These are phyloP conservation scores for Eimeria acervulina DNA, from an alignment of 169 alveolate genomes.

Conservation along the genomic window DNA sequence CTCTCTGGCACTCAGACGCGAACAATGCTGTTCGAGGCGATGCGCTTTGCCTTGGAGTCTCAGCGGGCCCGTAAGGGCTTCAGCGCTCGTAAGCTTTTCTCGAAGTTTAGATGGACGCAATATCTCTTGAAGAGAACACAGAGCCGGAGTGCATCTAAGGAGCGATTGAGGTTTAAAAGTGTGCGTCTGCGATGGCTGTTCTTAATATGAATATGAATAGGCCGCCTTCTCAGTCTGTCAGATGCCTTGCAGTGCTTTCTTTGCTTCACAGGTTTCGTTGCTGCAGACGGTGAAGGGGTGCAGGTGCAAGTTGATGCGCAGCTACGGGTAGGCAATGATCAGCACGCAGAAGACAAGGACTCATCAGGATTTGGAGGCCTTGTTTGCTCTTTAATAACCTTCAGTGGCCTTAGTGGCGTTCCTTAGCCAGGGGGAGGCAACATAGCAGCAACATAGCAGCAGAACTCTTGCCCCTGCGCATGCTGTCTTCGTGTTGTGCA, in stretches of 20 bases:
- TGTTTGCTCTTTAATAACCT: background rate
- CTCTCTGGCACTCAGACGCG: background rate
- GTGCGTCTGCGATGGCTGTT: background rate
- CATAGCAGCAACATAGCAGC: background rate
- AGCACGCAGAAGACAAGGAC: background rate
- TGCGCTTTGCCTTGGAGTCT: background rate
- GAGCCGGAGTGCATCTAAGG: background rate
- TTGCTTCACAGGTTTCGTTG: background rate
- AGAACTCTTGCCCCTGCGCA: background rate
- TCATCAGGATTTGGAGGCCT: background rate
- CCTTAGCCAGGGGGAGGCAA: too few species aligned
- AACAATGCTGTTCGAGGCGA: background rate
- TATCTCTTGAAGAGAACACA: background rate
- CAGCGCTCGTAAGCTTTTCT: background rate
- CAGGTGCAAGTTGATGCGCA: constrained; percentile 14
- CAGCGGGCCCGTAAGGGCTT: background rate
- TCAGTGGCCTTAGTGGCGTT: background rate
- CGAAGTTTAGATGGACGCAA: background rate
- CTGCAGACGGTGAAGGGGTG: background rate
- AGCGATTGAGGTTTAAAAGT: background rate
- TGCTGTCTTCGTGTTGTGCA: background rate
- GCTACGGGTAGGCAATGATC: background rate
- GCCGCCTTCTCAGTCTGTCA: background rate
- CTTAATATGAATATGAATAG: background rate
- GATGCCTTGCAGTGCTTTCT: background rate